Base-by-base conservation (phyloP, 495 filamentous ascomycete genomes). In the Aspergillus heteromorphus region DNA sequence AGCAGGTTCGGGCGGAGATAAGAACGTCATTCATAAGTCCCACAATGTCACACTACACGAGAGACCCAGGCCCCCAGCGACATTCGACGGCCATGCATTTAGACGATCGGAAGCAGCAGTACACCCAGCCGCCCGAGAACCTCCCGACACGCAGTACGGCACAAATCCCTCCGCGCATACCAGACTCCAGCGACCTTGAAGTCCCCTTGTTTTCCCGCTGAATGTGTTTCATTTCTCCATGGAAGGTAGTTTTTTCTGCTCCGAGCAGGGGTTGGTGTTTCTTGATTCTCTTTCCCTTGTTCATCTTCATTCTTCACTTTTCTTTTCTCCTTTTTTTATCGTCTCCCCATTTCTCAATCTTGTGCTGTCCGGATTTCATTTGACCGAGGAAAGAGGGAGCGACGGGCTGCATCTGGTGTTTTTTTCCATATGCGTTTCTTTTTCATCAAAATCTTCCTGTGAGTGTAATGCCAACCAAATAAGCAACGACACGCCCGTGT, bases 1-100 rank as follows among this genome's bases (percentile, higher is more conserved):
- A 89, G 87, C 84, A 96, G 91, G 88, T 95, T 95, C 89, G 90
- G 91, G 76, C 88, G 91, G 79, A 87, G 88, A 90, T 92, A 91
- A 83, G 48, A 64, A 54, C 57, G 43, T 45, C 53, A 60, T 54
- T 45, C 53, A 60, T 54, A 53, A 51, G 38, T 55, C 53, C 54
- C 55, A 48, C 30, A 43, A 51, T 62, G 53, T 58, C 53, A 41
- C 53, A 53, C 34, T 53, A 57, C 51, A 57, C 59, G 59, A 62
- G 57, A 60, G 49, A 60, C 21, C 49, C 48, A 55, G 31, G 21
- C 48, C 54, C 54, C 45, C 53, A 50, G 57, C 62, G 58, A 62
- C 57, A 60, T 59, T 38, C 59, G 57, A 65, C 53, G 57, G 55
- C 58, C 55, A 54, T 58, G 57, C 54, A 56, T 58, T 42, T 55